Percentiles rank a stretch among this genome's conserved stretches.
These are phyloP conservation scores for Adansonia rubrostipa DNA, from an alignment of 441 rosid genomes.

Conservation along the genomic window DNA sequence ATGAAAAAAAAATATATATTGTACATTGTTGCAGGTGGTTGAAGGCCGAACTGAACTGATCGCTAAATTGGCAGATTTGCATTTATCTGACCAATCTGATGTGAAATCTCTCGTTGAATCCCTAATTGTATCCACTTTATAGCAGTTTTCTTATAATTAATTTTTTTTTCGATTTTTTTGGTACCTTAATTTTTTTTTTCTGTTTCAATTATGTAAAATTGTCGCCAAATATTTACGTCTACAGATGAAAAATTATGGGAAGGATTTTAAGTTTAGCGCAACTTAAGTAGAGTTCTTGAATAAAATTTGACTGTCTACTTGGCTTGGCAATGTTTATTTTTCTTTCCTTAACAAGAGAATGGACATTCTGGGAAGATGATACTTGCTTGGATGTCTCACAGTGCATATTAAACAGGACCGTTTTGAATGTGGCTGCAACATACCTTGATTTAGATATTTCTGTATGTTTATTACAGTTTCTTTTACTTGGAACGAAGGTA, in stretches of 20 bases:
- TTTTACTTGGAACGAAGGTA: conserved; percentile 72
- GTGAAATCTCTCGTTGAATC: conserved; percentile 44
- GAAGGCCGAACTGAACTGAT: conserved; percentile 55
- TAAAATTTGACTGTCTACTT: conserved; percentile 11
- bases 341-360: conserved; percentile 52
- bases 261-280: neutral
- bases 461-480: conserved; percentile 49
- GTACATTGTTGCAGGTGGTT: conserved; percentile 48
- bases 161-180: neutral
- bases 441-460: conserved; percentile 51
- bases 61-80: conserved; percentile 42
- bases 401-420: conserved; percentile 71
- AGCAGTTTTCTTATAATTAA: neutral
- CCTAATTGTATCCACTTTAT: conserved; percentile 54
- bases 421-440: conserved; percentile 63
- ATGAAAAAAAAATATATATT: neutral
- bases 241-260: too few species aligned
- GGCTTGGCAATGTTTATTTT: conserved; percentile 8
- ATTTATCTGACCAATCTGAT: conserved; percentile 44
- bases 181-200: neutral
- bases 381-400: conserved; percentile 90
- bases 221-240: neutral
- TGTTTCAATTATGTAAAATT: neutral
- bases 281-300: neutral
- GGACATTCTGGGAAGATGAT: conserved; percentile 78